These are phyloP conservation scores for Cryoendolithus antarcticus DNA, from an alignment of 2,329 filamentous ascomycete genomes.

Conservation along the genomic window DNA sequence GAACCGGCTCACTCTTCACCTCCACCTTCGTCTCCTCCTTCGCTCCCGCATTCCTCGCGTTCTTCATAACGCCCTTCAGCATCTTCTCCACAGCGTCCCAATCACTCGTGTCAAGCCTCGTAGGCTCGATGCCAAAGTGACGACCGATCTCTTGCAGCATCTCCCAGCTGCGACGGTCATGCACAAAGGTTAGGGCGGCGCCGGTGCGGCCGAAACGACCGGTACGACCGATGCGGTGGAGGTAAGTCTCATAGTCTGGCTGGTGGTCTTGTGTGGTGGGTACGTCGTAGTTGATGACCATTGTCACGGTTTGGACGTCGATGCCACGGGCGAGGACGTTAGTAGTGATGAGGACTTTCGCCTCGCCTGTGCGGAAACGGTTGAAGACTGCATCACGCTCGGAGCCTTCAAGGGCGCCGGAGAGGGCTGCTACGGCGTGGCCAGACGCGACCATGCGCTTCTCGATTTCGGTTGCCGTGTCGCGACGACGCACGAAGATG, in stretches of 20 bases:
- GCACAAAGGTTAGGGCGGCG: slow-evolving; percentile 89
- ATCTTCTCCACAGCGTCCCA: slow-evolving; percentile 82
- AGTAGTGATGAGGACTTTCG: slow-evolving; percentile 95
- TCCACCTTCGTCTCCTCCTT: slow-evolving; percentile 5
- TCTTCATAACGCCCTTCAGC: slow-evolving; percentile 70
- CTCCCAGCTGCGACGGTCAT: slow-evolving; percentile 68
- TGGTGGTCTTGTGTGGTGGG: slow-evolving; percentile 47
- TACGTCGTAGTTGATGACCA: slow-evolving; percentile 90
- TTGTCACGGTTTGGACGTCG: slow-evolving; percentile 80
- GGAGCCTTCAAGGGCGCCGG: slow-evolving; percentile 72
- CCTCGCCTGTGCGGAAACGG: slow-evolving; percentile 71
- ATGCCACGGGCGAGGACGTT: slow-evolving; percentile 95
- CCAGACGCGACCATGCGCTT: slow-evolving; percentile 75
- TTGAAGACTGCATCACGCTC: slow-evolving; percentile 77
- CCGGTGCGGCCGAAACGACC: slow-evolving; percentile 94
- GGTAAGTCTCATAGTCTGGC: slow-evolving; percentile 87
- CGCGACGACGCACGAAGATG: slow-evolving; percentile 92
- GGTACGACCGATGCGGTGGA: slow-evolving; percentile 94
- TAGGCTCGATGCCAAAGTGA: slow-evolving; percentile 69
- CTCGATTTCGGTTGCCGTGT: slow-evolving; percentile 76
- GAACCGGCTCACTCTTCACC: too few relatives aligned
- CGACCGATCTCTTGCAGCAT: slow-evolving; percentile 68
- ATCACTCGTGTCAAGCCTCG: slow-evolving; percentile 69
- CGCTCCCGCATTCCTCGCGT: slow-evolving; percentile 15
- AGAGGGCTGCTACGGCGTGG: slow-evolving; percentile 81